Evolutionary conservation across 495 filamentous ascomycete species (phyloP).

Genomic region (Annulohypoxylon maeteangense): DNA sequence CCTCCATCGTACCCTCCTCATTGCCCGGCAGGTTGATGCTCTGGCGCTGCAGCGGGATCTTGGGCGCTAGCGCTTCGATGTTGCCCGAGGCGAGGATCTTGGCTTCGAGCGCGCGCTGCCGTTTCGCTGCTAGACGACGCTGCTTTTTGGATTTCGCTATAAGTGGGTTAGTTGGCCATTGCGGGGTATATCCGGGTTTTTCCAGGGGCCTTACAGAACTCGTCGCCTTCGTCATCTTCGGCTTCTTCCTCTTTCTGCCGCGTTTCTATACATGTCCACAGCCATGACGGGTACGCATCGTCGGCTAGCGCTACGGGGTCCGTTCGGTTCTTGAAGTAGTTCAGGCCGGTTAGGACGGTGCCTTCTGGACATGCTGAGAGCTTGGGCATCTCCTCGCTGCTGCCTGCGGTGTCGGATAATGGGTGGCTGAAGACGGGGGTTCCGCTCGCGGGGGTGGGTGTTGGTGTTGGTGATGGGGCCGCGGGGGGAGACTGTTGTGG

Average conservation of each 20-base stretch:
- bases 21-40: slow-evolving; percentile 79
- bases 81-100: slow-evolving; percentile 72
- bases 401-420: slow-evolving; percentile 13
- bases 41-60: slow-evolving; percentile 86
- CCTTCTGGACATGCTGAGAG: slow-evolving; percentile 69
- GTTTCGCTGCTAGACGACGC: slow-evolving; percentile 72
- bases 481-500: slow-evolving; percentile 38
- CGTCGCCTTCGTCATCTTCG: slow-evolving; percentile 61
- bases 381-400: slow-evolving; percentile 30
- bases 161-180: slow-evolving; percentile 9
- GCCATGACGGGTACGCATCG: slow-evolving; percentile 88
- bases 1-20: slow-evolving; percentile 66
- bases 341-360: slow-evolving; percentile 79
- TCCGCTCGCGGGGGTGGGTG: slow-evolving; percentile 36
- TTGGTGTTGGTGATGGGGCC: slow-evolving; percentile 30
- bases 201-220: slow-evolving; percentile 71
- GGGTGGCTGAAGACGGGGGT: slow-evolving; percentile 40
- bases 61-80: slow-evolving; percentile 70
- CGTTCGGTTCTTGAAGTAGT: slow-evolving; percentile 80
- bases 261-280: slow-evolving; percentile 80
- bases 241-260: slow-evolving; percentile 52
- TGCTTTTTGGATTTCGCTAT: slow-evolving; percentile 84
- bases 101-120: slow-evolving; percentile 70
- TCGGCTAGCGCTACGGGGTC: slow-evolving; percentile 83
- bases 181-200: not conserved